phyloP scores from a whole-genome alignment of 495 filamentous ascomycete genomes.

The Neurospora sp. region DNA sequence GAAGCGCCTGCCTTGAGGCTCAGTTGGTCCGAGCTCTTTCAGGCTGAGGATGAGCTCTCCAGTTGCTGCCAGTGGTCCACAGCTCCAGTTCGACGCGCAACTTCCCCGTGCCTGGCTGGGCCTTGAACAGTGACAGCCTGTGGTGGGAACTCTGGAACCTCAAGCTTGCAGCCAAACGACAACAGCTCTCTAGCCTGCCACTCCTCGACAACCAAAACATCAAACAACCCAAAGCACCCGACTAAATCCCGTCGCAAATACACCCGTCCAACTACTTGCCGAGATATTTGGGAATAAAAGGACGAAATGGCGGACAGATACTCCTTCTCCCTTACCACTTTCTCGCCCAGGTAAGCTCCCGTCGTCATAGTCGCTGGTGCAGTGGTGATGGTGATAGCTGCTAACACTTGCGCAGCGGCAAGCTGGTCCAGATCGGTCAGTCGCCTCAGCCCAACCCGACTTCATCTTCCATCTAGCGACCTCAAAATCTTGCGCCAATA shows the following conservation, averaged over 20 bases:
- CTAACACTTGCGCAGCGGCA: constrained; percentile 63
- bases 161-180: constrained; percentile 9
- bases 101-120: constrained; percentile 20
- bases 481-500: neutral
- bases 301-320: constrained; percentile 90
- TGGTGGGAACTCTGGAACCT: constrained; percentile 11
- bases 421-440: constrained; percentile 78
- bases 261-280: neutral
- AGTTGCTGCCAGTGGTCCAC: constrained; percentile 3
- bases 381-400: constrained; percentile 7
- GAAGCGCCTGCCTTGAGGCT: neutral
- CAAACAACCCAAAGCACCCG: neutral
- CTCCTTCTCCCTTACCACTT: constrained; percentile 98
- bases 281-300: neutral
- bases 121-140: constrained; percentile 6
- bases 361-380: constrained; percentile 5
- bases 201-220: constrained; percentile 1
- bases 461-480: neutral
- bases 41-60: constrained; percentile 10
- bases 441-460: constrained; percentile 1
- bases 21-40: constrained; percentile 21
- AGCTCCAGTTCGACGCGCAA: constrained; percentile 24
- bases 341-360: constrained; percentile 86
- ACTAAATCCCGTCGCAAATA: neutral
- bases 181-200: constrained; percentile 7